Base-by-base conservation (phyloP, 352 stramenopile genomes). In the Globisporangium paddicum region DNA sequence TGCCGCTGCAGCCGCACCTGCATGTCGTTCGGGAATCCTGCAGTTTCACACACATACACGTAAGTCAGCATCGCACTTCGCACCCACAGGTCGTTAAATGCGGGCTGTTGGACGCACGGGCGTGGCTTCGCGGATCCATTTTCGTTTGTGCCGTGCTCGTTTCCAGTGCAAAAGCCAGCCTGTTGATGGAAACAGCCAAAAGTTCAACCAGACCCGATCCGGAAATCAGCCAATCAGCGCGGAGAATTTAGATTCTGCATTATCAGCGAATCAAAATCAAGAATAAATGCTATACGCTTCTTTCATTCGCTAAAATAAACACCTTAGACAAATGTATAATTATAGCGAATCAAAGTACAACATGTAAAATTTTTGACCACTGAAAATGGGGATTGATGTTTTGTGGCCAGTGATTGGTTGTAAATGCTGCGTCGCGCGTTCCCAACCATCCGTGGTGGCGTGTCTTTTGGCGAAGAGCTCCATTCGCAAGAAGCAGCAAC, bases 1-100 rank as follows among this genome's bases (percentile, higher is more conserved):
- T 78, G 71, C 19, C 71, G 66, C 32, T 64, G 58, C 41, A 64
- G 34, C 6, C 58, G 49, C 50, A 52, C 50, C 26, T 64, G 50
- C 19, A 40, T 28, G 26, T 64, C 50, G 19, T 21, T 64, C 30
- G 49, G 58, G 25, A 64, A 59, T 56, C 23, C 58, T 64, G 48
- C 25, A n/a, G 25, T 19, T 28, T 49, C 51, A 23, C 25, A 58
- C 18, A 51, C 26, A 28, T 1, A 30, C 4, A 18, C 19, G 40
- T 8, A 3, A 47, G 47, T 54, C 4, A 49, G 34, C 23, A 57
- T 16, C 8, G 25, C 32, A n/a, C n/a, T 30, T 14, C 26, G n/a
- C 5, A 32, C 14, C 8, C 19, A 49, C 2, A 38, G 34, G 34
- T 32, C 6, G 28, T 32, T 32, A 41, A 16, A 41, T 38, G 34